Base-by-base conservation (phyloP, 805 yeast species). In the Metschnikowia continentalis region DNA sequence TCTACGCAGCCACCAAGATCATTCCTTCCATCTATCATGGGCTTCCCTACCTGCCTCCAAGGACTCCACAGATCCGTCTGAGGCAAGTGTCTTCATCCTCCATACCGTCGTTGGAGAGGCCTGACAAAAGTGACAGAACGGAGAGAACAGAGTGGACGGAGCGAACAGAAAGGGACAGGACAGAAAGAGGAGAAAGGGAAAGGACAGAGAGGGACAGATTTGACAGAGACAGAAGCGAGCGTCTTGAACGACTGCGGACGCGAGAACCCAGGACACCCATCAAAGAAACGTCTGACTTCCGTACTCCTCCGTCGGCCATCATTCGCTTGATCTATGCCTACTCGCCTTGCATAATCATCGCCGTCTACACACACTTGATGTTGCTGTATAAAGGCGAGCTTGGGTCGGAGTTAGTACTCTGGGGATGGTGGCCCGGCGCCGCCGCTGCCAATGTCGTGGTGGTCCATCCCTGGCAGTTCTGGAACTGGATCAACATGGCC, bases 401-500 rank as follows among this genome's bases (percentile, higher is more conserved):
- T 50, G 88, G 84, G 42, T 74, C 80, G 14, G 86, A 86, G 51
- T 66, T 83, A 46, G 75, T 77, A 56, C 61, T 83, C 20, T 83
- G 86, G 86, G 81, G 81, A 3, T 72, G 79, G 65, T 76, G 80
- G 80, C 58, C 54, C 23, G 57, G 51, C 37, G 58, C 55, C 7
- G 38, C 55, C 32, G 54, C 62, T 32, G 61, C 67, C 42, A 57
- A 65, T 36, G 54, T 55, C 17, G 58, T 69, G 13, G 59, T 66
- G 5, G 77, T 79, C 26, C 82, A 84, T 64, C 86, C 96, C n/a
- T 87, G 96, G 89, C 90, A 90, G 61, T 88, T 94, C 65, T 92
- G 99, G 98, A 89, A 91, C 61, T 92, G 98, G 98, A 80, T 88
- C 52, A 92, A 92, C 65, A 88, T 92, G 74, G 83, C 86, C 57